Base-by-base conservation (phyloP, 257 asterid species). In the Datura wrightii region DNA sequence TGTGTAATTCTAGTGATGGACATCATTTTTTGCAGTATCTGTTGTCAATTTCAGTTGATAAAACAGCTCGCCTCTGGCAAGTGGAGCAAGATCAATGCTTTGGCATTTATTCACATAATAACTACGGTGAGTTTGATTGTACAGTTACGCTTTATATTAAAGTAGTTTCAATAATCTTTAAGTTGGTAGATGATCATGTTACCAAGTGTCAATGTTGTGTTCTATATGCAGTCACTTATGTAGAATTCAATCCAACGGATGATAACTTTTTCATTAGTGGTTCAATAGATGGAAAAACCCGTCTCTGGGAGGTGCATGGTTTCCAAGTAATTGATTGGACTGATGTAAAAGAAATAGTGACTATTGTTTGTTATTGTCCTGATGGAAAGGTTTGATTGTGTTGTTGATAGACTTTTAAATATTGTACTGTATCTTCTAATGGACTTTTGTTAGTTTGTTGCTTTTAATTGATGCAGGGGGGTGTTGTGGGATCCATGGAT, bases 31-130 rank as follows among this genome's bases (percentile, higher is more conserved):
- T 87, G 92, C 95, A 95, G 99, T 87, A 86, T 85, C 89, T 96
- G 67, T 90, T 96, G 74, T 96, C 99, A 6, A 92, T 98, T 16
- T 96, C 99, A 1, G 93, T 92, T 78, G 99, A 96, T 89, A 91
- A 91, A 85, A 92, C 99, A 78, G 98, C 93, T 85, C 97, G 99
- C 13, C 67, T 96, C 88, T 96, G 99, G 99, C 89, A 89, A 92
- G 88, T 96, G 69, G 99, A 95, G 34, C 79, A 83, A 59, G 97
- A 94, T 82, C 84, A 89, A 58, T 96, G 98, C 88, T 90, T 85
- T 4, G 94, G 92, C 72, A 86, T 94, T 56, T 96, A 89, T 89
- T 89, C 91, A 9, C 99, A 96, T 87, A 96, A 91, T 84, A 94
- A 92, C 74, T 96, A 91, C 74, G 99, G 99, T 94, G 86, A 89